A percentile compares a stretch with the other conserved stretches of the same genome.
phyloP scores from a whole-genome alignment of 495 filamentous ascomycete species.

The Pyrenopolyporus hunteri region DNA sequence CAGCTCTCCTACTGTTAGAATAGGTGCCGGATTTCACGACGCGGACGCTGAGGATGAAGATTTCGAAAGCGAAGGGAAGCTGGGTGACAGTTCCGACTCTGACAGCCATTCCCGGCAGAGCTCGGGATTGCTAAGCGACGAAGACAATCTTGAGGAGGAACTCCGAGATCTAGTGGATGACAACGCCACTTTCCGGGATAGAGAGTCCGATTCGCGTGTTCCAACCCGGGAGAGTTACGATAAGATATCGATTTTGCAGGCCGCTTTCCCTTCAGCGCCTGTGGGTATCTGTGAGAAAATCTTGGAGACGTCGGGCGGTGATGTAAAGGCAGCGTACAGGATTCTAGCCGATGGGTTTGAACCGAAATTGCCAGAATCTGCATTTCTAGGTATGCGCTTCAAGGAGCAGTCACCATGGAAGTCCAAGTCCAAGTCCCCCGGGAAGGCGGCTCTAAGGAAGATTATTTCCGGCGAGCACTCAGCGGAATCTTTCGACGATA shows the following conservation, averaged over 20 bases:
- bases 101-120: constrained; percentile 30
- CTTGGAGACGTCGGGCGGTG: constrained; percentile 23
- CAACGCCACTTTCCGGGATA: constrained; percentile 33
- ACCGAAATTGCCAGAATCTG: constrained; percentile 15
- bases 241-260: constrained; percentile 43
- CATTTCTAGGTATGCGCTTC: constrained; percentile 1
- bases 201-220: not conserved
- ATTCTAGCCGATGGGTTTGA: constrained; percentile 12
- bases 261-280: constrained; percentile 45
- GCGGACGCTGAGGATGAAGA: constrained; percentile 35
- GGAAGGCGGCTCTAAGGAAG: not conserved
- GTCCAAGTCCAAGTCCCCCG: not conserved
- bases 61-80: constrained; percentile 36
- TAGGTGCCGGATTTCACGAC: constrained; percentile 21
- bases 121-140: constrained; percentile 24
- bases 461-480: not conserved
- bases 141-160: constrained; percentile 43
- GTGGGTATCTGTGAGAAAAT: constrained; percentile 38
- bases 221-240: constrained; percentile 34
- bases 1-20: constrained; percentile 3
- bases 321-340: constrained; percentile 29
- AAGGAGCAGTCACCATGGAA: not conserved
- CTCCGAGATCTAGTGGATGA: constrained; percentile 22
- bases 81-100: constrained; percentile 17
- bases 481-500: not conserved